Conservation (phyloP, 495 filamentous ascomycete genomes). For the Darksidea phi region DNA sequence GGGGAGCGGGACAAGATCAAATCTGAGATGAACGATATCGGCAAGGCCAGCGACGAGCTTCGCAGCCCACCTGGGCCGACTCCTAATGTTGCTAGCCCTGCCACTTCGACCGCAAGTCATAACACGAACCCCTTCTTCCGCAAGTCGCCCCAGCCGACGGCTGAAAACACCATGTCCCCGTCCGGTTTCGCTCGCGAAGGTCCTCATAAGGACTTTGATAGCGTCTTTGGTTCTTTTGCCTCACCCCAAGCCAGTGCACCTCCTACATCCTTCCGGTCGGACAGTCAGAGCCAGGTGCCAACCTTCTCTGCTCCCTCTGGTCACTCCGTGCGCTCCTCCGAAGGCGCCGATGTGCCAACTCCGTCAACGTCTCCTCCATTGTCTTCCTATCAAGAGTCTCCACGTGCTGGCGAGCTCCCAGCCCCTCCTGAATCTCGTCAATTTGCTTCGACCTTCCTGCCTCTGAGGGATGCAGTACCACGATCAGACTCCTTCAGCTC, state of each 20-base stretch:
- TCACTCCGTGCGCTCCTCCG: conserved; percentile 54
- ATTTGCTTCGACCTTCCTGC: conserved; percentile 67
- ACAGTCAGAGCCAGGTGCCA: conserved; percentile 47
- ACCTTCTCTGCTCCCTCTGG: conserved; percentile 48
- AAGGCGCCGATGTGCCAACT: conserved; percentile 49
- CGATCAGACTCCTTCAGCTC: conserved; percentile 67
- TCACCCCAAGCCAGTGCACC: conserved; percentile 42
- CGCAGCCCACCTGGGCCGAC: conserved; percentile 40
- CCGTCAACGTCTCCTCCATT: conserved; percentile 62
- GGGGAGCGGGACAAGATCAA: conserved; percentile 81
- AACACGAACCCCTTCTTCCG: conserved; percentile 90
- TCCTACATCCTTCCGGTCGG: conserved; percentile 65
- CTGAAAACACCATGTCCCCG: conserved; percentile 60
- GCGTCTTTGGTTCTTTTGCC: conserved; percentile 76
- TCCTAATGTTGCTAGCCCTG: conserved; percentile 60
- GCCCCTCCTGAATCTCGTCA: conserved; percentile 67
- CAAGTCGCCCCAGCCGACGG: conserved; percentile 61
- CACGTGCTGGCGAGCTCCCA: conserved; percentile 56
- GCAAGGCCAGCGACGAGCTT: conserved; percentile 39
- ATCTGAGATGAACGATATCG: conserved; percentile 67
- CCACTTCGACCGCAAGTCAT: conserved; percentile 70
- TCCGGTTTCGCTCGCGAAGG: conserved; percentile 51
- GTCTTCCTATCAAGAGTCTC: conserved; percentile 53
- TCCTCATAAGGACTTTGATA: conserved; percentile 75
- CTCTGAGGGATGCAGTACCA: conserved; percentile 55